Evolutionary conservation across 495 filamentous ascomycete genomes (phyloP), one percentile per base, ranked within the genome.

Genomic region (Schizothecium vesticola): DNA sequence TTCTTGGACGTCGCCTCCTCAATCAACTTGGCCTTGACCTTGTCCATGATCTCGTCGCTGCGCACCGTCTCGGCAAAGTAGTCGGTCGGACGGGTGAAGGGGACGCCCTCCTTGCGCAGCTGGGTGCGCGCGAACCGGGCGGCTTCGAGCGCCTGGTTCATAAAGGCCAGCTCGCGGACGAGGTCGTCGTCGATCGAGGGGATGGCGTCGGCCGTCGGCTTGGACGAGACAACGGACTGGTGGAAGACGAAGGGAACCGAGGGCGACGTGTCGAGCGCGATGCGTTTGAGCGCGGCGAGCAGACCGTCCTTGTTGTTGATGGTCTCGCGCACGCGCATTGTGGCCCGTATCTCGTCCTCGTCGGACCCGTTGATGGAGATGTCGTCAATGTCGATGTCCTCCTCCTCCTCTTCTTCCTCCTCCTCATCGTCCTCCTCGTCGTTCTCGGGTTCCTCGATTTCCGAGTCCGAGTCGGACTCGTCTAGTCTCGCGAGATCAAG

Each of bases 21-120:
- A 68, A 94, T 86, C 74, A 98, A 82, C 86, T 96, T 97, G 78
- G 88, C 87, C 85, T 95, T 96, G 79, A 99, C 92, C 83, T 89
- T 90, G 72, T 91, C 90, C 95, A 99, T 99, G 76, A 96, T 96
- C 83, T 96, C 94, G 80, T 99, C 96, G 74, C 88, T 92, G 85
- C 97, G 97, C 69, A 97, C 87, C 91, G 97, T 99, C 85, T 99
- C 95, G 26, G 95, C 95, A 73, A 99, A 98, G 82, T 96, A 99
- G 79, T 99, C 95, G 33, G 85, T 87, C 9, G 95, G 95, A 5
- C 95, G 87, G 6, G 91, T 89, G 81, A 98, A 98, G 9, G 89
- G 87, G 9, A 93, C 83, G 36, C 89, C 90, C 77, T 96, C 93
- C 73, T 90, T 90, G 79, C 91, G 91, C 56, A 99, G 86, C 36